Evolutionary conservation across 495 filamentous ascomycete genomes (phyloP).

Genomic region (Penicillium macrosclerotiorum): DNA sequence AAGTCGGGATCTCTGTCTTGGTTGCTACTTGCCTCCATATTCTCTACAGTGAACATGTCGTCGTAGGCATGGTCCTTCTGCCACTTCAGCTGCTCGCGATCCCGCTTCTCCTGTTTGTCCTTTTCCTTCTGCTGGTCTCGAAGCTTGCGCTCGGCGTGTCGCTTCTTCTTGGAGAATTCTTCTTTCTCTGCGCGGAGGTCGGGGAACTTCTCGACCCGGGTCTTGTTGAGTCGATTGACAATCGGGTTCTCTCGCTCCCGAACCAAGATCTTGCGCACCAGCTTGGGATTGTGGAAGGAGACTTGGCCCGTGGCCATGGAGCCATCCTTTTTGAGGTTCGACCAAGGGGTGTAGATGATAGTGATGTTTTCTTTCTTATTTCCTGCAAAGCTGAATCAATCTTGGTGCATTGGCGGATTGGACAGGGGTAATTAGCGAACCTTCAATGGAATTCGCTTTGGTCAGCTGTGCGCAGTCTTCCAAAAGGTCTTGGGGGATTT

Average conservation of each 20-base stretch:
- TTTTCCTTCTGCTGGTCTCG: slow-evolving; percentile 73
- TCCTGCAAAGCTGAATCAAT: slow-evolving; percentile 42
- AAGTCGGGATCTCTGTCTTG: slow-evolving; percentile 50
- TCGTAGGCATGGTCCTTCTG: slow-evolving; percentile 96
- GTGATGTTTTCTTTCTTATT: slow-evolving; percentile 99
- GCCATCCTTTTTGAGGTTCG: slow-evolving; percentile 93
- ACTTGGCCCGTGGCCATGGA: slow-evolving; percentile 95
- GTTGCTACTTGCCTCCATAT: slow-evolving; percentile 45
- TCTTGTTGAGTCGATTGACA: slow-evolving; percentile 96
- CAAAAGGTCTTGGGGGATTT: slow-evolving; percentile 70
- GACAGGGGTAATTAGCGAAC: slow-evolving; percentile 44
- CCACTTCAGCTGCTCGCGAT: slow-evolving; percentile 83
- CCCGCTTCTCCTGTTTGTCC: slow-evolving; percentile 73
- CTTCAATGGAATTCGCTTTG: slow-evolving; percentile 98
- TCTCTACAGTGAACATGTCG: slow-evolving; percentile 56
- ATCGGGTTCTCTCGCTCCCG: slow-evolving; percentile 76
- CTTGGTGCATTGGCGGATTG: not conserved
- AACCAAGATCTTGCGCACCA: slow-evolving; percentile 79
- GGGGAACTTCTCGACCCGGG: slow-evolving; percentile 79
- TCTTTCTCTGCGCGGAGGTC: slow-evolving; percentile 80
- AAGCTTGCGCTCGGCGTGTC: slow-evolving; percentile 64
- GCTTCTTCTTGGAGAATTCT: slow-evolving; percentile 62
- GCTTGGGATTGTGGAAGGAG: slow-evolving; percentile 83
- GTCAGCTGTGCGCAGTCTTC: slow-evolving; percentile 91
- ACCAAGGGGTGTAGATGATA: slow-evolving; percentile 96